Conservation (phyloP, 345 rosid genomes). For the Heritiera fomes region DNA sequence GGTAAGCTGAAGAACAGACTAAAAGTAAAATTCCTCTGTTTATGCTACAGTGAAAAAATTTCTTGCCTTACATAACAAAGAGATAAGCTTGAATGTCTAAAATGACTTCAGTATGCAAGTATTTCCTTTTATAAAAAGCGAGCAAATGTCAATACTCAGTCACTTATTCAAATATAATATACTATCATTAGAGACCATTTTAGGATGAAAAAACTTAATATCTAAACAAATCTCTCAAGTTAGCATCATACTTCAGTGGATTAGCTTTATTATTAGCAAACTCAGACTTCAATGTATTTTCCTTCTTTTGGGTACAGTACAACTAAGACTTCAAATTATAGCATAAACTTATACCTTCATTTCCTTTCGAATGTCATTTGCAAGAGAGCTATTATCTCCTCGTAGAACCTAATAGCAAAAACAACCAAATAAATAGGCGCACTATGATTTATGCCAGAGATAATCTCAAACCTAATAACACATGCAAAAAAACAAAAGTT, state of each 20-base stretch:
- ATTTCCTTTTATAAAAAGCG: not conserved
- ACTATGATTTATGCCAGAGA: not conserved
- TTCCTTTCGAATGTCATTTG: constrained; percentile 91
- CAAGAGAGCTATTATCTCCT: constrained; percentile 85
- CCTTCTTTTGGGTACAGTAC: not conserved
- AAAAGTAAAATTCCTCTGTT: constrained; percentile 2
- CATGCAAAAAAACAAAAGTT: not conserved
- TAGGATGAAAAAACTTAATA: not conserved
- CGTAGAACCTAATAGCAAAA: constrained; percentile 58
- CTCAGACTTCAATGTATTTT: not conserved
- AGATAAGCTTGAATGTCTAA: constrained; percentile 12
- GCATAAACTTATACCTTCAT: constrained; percentile 63
- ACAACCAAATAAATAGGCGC: constrained; percentile 22
- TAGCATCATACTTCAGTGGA: not conserved
- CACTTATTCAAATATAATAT: not conserved
- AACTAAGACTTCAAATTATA: constrained; percentile 4
- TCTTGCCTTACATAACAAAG: not conserved
- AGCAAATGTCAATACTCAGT: not conserved
- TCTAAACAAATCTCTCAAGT: not conserved
- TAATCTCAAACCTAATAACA: not conserved
- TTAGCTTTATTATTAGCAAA: not conserved
- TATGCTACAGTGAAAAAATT: constrained; percentile 4
- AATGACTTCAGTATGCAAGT: not conserved
- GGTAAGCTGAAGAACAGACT: constrained; percentile 7
- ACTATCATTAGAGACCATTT: not conserved